Evolutionary conservation across 768 basidiomycete species (phyloP), one percentile per base, ranked within the genome.

Genomic region (Tylopilus balloui): DNA sequence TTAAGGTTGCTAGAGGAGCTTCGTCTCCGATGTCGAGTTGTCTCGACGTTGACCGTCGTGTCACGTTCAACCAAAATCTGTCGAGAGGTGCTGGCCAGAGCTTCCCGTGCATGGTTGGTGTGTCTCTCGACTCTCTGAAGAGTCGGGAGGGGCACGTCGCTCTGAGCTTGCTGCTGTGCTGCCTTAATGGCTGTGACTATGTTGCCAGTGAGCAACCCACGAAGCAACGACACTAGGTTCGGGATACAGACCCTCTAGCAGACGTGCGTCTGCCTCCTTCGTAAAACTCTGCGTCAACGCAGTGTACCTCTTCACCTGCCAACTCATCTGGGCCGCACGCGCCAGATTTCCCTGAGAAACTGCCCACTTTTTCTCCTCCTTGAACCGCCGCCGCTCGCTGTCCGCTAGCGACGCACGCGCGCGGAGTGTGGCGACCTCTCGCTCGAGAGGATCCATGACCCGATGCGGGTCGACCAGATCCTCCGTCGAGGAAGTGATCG

Each of bases 281-380:
- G 82, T 83, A 59, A 88, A 91, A 52, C 84, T 86, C 67, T 88
- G 82, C 78, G 84, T 87, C 47, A 92, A 70, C 24, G 83, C 80
- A 28, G 84, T 80, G 67, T 88, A 91, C 17, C 83, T 78, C 70
- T 86, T 85, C 51, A 89, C 85, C 65, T 89, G 86, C 83, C 86
- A 89, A 59, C 81, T 82, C 75, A 91, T 81, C 71, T 92, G 83
- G 23, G 76, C 72, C 25, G 88, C 88, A 39, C 88, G 78, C 9
- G 86, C 81, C 37, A 71, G 52, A 61, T 92, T 89, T 0, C 88
- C 88, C 62, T 86, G 82, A 17, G 86, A 85, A 32, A 84, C 63
- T 1, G 90, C 90, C 90, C 90, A 92, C 64, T 90, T 88, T 55
- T 81, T 77, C 68, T 92, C 90, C 68, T 92, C 90, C 71, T 83